phyloP scores from a whole-genome alignment of 2,329 filamentous ascomycete genomes.

The Fonsecaea monophora region DNA sequence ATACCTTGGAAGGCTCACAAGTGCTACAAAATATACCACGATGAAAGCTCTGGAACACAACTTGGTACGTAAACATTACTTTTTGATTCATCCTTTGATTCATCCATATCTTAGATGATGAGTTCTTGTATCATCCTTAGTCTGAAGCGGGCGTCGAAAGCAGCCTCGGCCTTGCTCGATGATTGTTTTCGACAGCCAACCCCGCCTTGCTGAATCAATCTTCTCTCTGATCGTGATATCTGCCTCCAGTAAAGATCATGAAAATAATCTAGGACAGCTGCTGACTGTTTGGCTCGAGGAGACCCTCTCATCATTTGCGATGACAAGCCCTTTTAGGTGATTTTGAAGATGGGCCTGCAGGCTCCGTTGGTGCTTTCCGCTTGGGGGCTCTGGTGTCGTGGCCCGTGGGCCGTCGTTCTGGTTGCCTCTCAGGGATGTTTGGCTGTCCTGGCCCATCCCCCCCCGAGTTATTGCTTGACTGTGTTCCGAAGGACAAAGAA shows the following conservation, averaged over 20 bases:
- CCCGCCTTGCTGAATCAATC: conserved; percentile 53
- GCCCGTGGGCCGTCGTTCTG: neutral
- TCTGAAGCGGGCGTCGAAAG: conserved; percentile 62
- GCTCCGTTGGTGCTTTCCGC: conserved; percentile 11
- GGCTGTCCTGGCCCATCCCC: neutral
- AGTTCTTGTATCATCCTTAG: conserved; percentile 98
- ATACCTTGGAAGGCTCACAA: neutral
- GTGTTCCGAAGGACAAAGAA: conserved; percentile 6
- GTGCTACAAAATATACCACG: neutral
- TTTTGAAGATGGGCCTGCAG: neutral
- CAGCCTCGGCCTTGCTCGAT: conserved; percentile 37
- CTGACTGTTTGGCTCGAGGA: neutral
- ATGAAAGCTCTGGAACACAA: neutral
- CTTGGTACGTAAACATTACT: conserved; percentile 22
- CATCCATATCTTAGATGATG: conserved; percentile 65
- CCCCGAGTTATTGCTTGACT: neutral
- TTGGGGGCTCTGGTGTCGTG: neutral
- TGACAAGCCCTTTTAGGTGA: neutral
- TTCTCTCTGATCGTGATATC: conserved; percentile 51
- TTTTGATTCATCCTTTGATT: conserved; percentile 25
- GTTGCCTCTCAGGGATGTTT: neutral
- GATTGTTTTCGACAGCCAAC: conserved; percentile 45
- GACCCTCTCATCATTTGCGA: neutral
- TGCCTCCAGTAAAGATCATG: neutral
- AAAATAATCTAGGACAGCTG: neutral